Evolutionary conservation across 768 basidiomycete species (phyloP).

Genomic region (Porpolomopsis calyptriformis): DNA sequence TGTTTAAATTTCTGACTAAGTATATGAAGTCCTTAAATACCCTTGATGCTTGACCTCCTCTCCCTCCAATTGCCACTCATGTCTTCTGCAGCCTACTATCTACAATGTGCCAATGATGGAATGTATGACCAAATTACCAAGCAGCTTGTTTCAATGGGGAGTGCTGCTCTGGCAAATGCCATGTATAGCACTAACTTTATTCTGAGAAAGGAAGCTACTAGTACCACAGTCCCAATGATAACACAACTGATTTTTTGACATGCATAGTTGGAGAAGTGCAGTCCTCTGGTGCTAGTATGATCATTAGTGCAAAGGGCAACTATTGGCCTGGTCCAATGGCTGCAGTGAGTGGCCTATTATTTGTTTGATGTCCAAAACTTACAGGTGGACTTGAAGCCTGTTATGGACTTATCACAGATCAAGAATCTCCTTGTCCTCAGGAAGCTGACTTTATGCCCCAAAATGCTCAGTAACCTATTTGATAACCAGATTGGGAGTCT

Average conservation of each 20-base stretch:
- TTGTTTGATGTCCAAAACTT: background rate
- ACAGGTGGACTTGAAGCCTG: background rate
- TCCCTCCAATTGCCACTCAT: too few species aligned
- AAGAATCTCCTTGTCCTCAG: slow-evolving; percentile 10
- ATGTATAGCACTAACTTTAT: background rate
- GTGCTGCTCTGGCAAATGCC: background rate
- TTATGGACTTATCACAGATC: slow-evolving; percentile 3
- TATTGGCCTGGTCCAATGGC: slow-evolving; percentile 7
- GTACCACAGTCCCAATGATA: background rate
- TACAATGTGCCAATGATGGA: background rate
- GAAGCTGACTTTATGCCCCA: slow-evolving; percentile 1
- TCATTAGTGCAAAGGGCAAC: slow-evolving; percentile 10
- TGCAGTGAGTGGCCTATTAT: slow-evolving; percentile 3
- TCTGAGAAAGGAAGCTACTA: background rate
- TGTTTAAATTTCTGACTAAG: too few species aligned
- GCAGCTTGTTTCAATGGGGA: background rate
- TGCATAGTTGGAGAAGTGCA: slow-evolving; percentile 10
- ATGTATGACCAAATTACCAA: background rate
- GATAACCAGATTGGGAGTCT: slow-evolving; percentile 8
- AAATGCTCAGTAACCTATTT: slow-evolving; percentile 1
- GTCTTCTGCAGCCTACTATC: too few species aligned
- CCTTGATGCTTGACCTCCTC: too few species aligned
- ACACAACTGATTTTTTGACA: background rate
- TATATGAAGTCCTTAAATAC: too few species aligned
- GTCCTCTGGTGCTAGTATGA: slow-evolving; percentile 1